Evolutionary conservation across 2,329 filamentous ascomycete species (phyloP).

Genomic region (Blastomyces emzantsi): DNA sequence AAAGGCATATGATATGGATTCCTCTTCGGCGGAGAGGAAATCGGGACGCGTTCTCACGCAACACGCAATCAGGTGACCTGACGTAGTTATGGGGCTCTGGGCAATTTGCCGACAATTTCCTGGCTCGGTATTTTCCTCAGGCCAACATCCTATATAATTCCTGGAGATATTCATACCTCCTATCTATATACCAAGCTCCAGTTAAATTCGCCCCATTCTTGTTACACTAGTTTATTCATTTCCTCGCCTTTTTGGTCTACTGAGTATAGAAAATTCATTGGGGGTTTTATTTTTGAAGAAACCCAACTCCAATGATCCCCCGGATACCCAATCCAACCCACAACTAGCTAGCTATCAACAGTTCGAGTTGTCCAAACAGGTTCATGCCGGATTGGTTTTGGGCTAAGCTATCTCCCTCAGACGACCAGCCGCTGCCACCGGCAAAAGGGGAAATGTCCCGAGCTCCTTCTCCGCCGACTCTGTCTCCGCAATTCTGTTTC

Average conservation of each 20-base stretch:
- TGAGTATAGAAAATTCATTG: not conserved
- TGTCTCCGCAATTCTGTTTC: slow-evolving; percentile 72
- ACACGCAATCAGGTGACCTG: slow-evolving; percentile 6
- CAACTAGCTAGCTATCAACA: not conserved
- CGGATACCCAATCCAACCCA: not conserved
- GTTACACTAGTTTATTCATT: not conserved
- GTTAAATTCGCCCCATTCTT: not conserved
- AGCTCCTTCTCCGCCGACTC: slow-evolving; percentile 39
- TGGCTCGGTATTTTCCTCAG: not conserved
- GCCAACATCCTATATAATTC: not conserved
- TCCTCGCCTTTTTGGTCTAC: not conserved
- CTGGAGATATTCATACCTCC: not conserved
- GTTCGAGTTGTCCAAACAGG: slow-evolving; percentile 1
- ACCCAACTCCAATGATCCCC: not conserved
- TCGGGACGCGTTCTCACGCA: not conserved
- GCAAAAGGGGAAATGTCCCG: slow-evolving; percentile 31
- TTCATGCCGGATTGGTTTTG: slow-evolving; percentile 37
- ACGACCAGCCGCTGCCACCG: slow-evolving; percentile 19
- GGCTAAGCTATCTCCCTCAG: slow-evolving; percentile 21
- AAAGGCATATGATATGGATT: not conserved
- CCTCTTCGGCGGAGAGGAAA: not conserved
- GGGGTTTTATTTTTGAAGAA: not conserved
- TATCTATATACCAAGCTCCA: not conserved
- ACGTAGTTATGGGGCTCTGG: not conserved
- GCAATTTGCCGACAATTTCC: not conserved